Percentiles rank a stretch among this genome's conserved stretches.
Conservation (phyloP, 306 rosid genomes). For the Pueraria montana region DNA sequence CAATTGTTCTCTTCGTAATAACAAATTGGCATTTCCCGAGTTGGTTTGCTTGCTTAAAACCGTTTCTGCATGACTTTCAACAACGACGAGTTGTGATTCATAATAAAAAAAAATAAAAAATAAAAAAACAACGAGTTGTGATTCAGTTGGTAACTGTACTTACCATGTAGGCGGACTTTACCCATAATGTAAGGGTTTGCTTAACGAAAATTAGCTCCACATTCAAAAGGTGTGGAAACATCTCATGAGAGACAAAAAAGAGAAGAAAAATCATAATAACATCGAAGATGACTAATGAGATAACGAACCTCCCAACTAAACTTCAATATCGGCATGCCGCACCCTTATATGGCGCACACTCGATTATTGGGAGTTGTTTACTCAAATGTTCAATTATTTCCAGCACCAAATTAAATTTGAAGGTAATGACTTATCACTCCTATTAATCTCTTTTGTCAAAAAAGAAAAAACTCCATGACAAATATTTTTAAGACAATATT, state of each 20-base stretch:
- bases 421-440: not conserved
- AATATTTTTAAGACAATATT: not conserved
- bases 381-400: constrained; percentile 29
- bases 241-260: not conserved
- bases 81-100: not conserved
- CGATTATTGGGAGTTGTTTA: not conserved
- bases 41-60: constrained; percentile 1
- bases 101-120: no score
- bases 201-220: not conserved
- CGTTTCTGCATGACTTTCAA: not conserved
- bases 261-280: not conserved
- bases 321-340: not conserved
- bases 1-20: not conserved
- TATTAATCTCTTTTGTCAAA: not conserved
- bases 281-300: not conserved
- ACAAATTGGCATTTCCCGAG: not conserved
- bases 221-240: not conserved
- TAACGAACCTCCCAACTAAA: not conserved
- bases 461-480: not conserved
- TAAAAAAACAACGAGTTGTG: not conserved
- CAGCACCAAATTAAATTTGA: not conserved
- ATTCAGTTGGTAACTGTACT: not conserved
- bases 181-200: not conserved
- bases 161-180: not conserved
- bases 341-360: not conserved